Base-by-base conservation (phyloP, 2,329 filamentous ascomycete species). In the Penicillium hordei region DNA sequence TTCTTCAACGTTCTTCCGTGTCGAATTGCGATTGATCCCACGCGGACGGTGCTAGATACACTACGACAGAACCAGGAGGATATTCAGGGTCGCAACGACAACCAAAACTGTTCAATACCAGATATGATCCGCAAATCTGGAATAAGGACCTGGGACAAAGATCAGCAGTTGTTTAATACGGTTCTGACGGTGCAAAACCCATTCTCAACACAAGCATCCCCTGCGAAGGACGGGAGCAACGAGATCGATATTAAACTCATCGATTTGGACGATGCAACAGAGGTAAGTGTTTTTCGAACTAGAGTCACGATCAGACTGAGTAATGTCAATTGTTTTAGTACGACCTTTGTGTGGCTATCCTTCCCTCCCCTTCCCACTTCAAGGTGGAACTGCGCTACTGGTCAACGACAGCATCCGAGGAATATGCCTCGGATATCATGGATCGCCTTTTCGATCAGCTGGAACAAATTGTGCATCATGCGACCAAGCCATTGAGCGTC, bases 1-100 rank as follows among this genome's bases (percentile, higher is more conserved):
- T 50, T 50, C 10, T 50, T 50, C 34, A 50, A 50, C 9, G 19
- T 50, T n/a, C 36, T 50, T 21, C 36, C 48, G 7, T 50, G 48
- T 23, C 48, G 48, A 29, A 39, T 50, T 17, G 7, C n/a, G 10
- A 29, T 50, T 10, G 36, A 40, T 31, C 12, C 48, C 36, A 23
- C 27, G 2, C 17, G 25, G 17, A 31, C 48, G 17, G 25, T 50
- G n/a, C 7, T 50, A 3, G 48, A 50, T 1, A 7, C 36, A 1
- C 25, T 50, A 3, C 34, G 12, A 29, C 48, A 23, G 6, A 50
- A 50, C 12, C 48, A 50, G 13, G n/a, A 29, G 36, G 36, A 50
- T 13, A 40, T 50, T 4, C 48, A 50, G n/a, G 25, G 36, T 39
- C 34, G 48, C 23, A 40, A 39, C 17, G 48, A 50, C 13, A n/a